phyloP scores from a whole-genome alignment of 257 asterid genomes.

The Paraleonurus japonicus region DNA sequence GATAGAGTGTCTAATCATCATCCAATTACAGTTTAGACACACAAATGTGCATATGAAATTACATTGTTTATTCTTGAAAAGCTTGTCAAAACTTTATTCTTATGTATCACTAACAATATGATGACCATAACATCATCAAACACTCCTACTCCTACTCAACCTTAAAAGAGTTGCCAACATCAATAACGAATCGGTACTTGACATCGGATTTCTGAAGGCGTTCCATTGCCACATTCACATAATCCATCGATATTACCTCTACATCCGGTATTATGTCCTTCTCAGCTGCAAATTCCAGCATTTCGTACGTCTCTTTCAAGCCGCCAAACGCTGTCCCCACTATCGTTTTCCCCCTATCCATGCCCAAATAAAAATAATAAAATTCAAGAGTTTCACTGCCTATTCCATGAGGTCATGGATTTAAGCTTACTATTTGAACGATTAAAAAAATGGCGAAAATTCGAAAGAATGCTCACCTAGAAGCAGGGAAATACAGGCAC shows the following conservation, averaged over 20 bases:
- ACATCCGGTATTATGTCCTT: neutral
- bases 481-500: conserved; percentile 1
- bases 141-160: too few species aligned
- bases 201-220: neutral
- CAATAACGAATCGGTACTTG: neutral
- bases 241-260: neutral
- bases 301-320: neutral
- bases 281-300: neutral
- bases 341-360: neutral
- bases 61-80: too few species aligned
- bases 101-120: too few species aligned
- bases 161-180: neutral
- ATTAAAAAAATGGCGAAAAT: neutral
- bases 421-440: too few species aligned
- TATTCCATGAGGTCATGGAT: too few species aligned
- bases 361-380: too few species aligned
- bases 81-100: too few species aligned
- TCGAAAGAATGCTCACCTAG: neutral
- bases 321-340: neutral
- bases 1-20: too few species aligned
- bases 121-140: too few species aligned
- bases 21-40: too few species aligned
- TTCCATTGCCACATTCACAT: neutral
- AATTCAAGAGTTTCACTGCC: too few species aligned
- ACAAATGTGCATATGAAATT: too few species aligned